Base-by-base conservation (phyloP, 225 moss, liverwort and hornwort species). In the Thuidium tamariscinum region DNA sequence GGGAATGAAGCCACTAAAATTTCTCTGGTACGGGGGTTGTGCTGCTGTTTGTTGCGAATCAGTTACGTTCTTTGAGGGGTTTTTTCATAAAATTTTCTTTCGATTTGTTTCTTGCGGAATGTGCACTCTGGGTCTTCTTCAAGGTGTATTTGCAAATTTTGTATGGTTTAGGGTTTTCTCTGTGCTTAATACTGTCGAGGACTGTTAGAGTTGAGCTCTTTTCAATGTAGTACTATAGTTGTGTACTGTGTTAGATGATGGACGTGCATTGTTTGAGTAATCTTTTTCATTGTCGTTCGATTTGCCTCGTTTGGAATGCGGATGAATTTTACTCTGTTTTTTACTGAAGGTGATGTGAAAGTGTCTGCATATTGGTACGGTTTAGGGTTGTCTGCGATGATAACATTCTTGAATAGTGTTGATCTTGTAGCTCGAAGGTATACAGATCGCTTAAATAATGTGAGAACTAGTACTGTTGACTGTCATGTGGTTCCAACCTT, bases 1-100 rank as follows among this genome's bases (percentile, higher is more conserved):
- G 83, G 83, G 37, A 70, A 26, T 14, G 88, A 93, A 80, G 32
- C 87, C 22, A 68, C 34, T 17, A 93, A 93, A 79, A 63, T 90
- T 54, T 88, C 93, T 11, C 88, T 87, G 91, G 93, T 93, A 64
- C 19, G 74, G 74, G 66, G 37, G 29, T 29, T 57, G 4, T 70
- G 42, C 11, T 19, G 51, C 76, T 68, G 41, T 46, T 59, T 71
- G 44, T 23, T 14, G 57, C 42, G 8, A 69, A 42, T 57, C 77
- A 11, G 42, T 46, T 84, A 27, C 22, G 22, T 83, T 70, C 68
- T 23, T 67, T 22, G 63, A 46, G 51, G 16, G 10, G 68, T 39
- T 17, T 20, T 52, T 16, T 9, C 77, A 8, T 34, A 16, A 4
- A 14, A 25, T 10, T 80, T 80, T 25, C 30, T 22, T 49, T 49